Evolutionary conservation across 129 eudicot species (phyloP), one percentile per base, ranked within the genome.

Genomic region (Tanacetum coccineum): DNA sequence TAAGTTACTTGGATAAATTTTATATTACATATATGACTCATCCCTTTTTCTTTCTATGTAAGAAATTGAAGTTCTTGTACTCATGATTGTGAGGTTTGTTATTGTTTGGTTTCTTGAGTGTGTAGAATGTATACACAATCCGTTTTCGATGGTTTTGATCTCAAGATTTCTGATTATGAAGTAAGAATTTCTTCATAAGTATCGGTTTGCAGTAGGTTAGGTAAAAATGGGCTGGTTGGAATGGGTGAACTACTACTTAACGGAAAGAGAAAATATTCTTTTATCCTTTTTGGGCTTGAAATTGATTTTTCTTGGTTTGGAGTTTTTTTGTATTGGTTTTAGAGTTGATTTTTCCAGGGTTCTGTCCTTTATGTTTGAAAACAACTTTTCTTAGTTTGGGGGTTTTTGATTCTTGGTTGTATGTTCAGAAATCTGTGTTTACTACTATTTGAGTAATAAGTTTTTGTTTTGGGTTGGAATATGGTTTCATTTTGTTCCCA

Each of bases 91-190:
- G 80, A 25, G 63, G 85, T 79, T 77, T 79, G 74, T 66, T 75
- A 74, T 82, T 74, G 76, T 71, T 86, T 84, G 80, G 74, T 87
- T 79, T 80, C 71, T 71, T 78, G 72, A 59, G 62, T 64, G 39
- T 64, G 84, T 78, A 64, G 85, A 81, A 61, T 75, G 59, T 67
- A 75, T 64, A 61, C 57, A 60, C 72, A 66, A 30, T 13, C 59
- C 13, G 32, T 65, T 73, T 71, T 17, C 28, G 18, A 26, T 66
- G 3, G 18, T 26, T 52, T 52, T 66, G 28, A n/a, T 50, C 28
- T 28, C 13, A 49, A 18, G 52, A 30, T 66, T 42, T 45, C 59
- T 47, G 53, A 10, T 42, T 42, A 19, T 28, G 11, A 40, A 3
- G 67, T 50, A 42, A 18, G 67, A 62, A 42, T 62, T 46, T 42